A percentile compares a stretch with the other conserved stretches of the same genome.
Conservation (phyloP, 2,329 filamentous ascomycete genomes). For the Alternaria ventricosa region DNA sequence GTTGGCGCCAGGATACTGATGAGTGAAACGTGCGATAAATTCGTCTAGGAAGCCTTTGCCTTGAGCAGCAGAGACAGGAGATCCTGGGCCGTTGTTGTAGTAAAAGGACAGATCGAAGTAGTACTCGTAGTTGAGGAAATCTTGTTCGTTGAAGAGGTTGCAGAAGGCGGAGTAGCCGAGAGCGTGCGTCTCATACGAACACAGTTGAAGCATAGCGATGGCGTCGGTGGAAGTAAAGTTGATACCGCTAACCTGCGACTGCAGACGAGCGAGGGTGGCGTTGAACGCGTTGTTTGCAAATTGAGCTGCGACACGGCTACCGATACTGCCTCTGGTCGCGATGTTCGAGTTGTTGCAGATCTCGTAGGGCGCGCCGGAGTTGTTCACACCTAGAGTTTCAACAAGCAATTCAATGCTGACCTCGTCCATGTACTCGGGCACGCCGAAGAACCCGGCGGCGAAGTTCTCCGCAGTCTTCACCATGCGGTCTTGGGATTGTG, state of each 20-base stretch:
- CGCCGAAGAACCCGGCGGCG: constrained; percentile 42
- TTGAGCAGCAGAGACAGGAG: constrained; percentile 39
- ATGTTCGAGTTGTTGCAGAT: constrained; percentile 40
- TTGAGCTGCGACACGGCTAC: constrained; percentile 27
- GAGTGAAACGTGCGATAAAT: constrained; percentile 38
- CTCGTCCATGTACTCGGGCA: constrained; percentile 37
- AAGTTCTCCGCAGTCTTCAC: constrained; percentile 44
- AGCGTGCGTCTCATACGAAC: constrained; percentile 44
- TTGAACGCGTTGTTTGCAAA: constrained; percentile 40
- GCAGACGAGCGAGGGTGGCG: constrained; percentile 34
- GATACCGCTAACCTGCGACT: constrained; percentile 34
- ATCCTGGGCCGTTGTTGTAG: constrained; percentile 42
- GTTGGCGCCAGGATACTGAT: constrained; percentile 24
- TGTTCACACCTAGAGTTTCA: constrained; percentile 33
- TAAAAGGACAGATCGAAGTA: constrained; percentile 52
- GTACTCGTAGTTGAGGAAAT: constrained; percentile 55
- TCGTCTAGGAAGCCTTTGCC: constrained; percentile 42
- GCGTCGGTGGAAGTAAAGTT: constrained; percentile 45
- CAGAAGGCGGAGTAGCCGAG: constrained; percentile 55
- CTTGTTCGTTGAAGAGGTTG: constrained; percentile 50
- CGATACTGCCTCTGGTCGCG: constrained; percentile 34
- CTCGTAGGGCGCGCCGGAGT: constrained; percentile 39
- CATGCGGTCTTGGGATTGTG: constrained; percentile 41
- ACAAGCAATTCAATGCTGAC: constrained; percentile 42
- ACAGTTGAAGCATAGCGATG: constrained; percentile 51